Evolutionary conservation across 192 early-diverging fungal genomes (phyloP).

Genomic region (Linnemannia schmuckeri): DNA sequence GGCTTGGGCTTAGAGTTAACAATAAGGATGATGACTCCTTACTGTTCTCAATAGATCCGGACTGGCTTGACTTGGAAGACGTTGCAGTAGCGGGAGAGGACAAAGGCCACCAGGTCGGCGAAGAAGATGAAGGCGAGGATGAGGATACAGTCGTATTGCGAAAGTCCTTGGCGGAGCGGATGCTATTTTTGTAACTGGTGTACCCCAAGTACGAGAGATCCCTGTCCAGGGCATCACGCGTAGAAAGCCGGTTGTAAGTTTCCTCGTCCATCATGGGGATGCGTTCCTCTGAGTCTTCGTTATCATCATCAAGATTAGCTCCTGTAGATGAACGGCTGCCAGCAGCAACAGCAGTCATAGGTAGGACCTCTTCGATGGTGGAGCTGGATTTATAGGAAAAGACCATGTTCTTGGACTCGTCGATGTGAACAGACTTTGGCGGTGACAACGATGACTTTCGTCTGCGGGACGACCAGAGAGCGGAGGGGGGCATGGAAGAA

Average conservation of each 20-base stretch:
- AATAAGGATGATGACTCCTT: no score
- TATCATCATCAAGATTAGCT: not conserved
- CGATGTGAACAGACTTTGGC: constrained; percentile 21
- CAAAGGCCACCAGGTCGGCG: not conserved
- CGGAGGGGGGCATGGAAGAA: not conserved
- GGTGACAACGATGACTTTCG: not conserved
- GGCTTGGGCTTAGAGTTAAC: not conserved
- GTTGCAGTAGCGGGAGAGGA: not conserved
- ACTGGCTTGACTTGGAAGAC: not conserved
- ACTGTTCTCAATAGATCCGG: not conserved
- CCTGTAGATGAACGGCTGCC: not conserved
- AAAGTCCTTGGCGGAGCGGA: not conserved
- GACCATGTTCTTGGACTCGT: constrained; percentile 26
- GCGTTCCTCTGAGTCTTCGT: not conserved
- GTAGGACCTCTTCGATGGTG: not conserved
- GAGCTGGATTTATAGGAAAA: constrained; percentile 10
- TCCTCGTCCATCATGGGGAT: not conserved
- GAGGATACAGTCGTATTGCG: not conserved
- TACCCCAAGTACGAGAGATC: no score
- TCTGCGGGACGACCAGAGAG: not conserved
- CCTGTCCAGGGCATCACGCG: no score
- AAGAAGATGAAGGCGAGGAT: not conserved
- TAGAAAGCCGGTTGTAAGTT: no score
- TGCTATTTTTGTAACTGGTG: not conserved
- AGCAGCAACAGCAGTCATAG: not conserved